phyloP scores from a whole-genome alignment of 2,329 filamentous ascomycete species.

The Monilinia fructigena region DNA sequence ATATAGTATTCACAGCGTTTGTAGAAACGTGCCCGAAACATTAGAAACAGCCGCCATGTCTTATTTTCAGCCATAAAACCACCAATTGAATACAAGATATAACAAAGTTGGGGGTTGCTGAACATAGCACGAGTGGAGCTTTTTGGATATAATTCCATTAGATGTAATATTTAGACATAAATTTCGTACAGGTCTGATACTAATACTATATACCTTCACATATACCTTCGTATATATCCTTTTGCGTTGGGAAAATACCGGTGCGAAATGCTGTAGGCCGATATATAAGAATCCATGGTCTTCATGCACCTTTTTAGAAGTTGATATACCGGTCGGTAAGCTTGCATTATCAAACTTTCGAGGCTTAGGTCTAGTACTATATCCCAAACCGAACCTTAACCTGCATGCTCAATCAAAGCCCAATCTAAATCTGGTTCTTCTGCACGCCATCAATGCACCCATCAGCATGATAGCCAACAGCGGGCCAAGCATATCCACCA shows the following conservation, averaged over 20 bases:
- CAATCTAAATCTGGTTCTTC: background rate
- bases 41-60: background rate
- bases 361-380: background rate
- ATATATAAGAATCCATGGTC: background rate
- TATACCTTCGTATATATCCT: no score
- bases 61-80: background rate
- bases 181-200: no score
- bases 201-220: no score
- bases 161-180: background rate
- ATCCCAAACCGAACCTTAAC: no score
- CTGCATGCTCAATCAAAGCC: no score
- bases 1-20: background rate
- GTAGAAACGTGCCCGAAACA: slow-evolving; percentile 19
- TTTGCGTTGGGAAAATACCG: no score
- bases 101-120: no score
- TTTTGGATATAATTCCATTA: background rate
- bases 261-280: no score
- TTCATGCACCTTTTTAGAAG: no score
- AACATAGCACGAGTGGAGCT: no score
- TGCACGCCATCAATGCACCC: slow-evolving; percentile 1
- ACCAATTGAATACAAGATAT: no score
- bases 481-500: background rate
- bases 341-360: background rate
- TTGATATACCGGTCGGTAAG: background rate
- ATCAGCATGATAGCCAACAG: background rate